Evolutionary conservation across 495 filamentous ascomycete genomes (phyloP), one percentile per base, ranked within the genome.

Genomic region (Hyaloscypha bicolor): DNA sequence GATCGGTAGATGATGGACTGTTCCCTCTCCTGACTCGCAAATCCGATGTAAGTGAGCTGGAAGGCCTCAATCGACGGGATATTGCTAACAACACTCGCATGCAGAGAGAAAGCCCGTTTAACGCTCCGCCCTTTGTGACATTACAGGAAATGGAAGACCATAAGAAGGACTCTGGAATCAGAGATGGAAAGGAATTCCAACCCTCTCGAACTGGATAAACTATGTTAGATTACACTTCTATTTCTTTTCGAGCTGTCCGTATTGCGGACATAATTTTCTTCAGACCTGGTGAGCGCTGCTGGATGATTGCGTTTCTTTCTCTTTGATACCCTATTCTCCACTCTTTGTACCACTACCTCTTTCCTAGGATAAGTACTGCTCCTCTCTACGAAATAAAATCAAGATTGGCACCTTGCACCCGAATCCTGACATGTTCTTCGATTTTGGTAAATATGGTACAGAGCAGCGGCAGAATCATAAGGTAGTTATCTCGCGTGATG

Each of bases 31-130:
- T 59, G 19, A 1, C 45, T 51, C 22, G 37, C 11, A 1, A n/a
- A 3, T 64, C 62, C n/a, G 32, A 64, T 8, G 30, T 62, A 56
- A 64, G 52, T 64, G 16, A 48, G 9, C 42, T 48, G 42, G 16
- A 14, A 16, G 25, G 25, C 42, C 16, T 4, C 42, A 48, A 19
- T 12, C 16, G 9, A 19, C 42, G 16, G 42, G 3, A 48, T 4
- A 19, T 48, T 4, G 42, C 42, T 48, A 48, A 48, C 16, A 19
- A 48, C 0, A 1, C 12, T 21, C 19, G 6, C 51, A 6, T 6
- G 25, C 9, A 25, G 53, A 30, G 9, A 4, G 9, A n/a, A 56
- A 11, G 21, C 30, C 56, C 56, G 6, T 59, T 59, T 25, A 12
- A 59, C n/a, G 56, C 56, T 9, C 32, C 56, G 31, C 56, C 56